These are phyloP conservation scores for Cyberlindnera veronae DNA, from an alignment of 805 yeast species.

Conservation along the genomic window DNA sequence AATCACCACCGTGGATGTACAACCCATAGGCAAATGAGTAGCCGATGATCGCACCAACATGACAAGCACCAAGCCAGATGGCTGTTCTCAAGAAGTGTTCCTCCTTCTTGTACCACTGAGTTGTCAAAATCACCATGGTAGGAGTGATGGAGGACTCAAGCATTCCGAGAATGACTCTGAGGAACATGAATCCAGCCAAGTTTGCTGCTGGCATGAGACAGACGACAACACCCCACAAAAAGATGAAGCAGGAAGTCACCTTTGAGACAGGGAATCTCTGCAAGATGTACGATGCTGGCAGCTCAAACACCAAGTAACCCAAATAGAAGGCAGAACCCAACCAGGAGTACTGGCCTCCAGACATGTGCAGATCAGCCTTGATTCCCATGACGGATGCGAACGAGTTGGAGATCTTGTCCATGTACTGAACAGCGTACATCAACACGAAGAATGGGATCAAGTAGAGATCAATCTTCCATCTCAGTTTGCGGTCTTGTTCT, in stretches of 20 bases:
- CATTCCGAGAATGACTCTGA: slow-evolving; percentile 49
- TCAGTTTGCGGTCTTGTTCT: slow-evolving; percentile 33
- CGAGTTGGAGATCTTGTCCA: slow-evolving; percentile 53
- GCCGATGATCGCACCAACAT: slow-evolving; percentile 47
- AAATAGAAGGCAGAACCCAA: slow-evolving; percentile 58
- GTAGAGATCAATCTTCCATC: slow-evolving; percentile 48
- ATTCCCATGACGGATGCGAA: slow-evolving; percentile 53
- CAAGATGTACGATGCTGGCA: slow-evolving; percentile 42
- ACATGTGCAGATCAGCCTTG: slow-evolving; percentile 42
- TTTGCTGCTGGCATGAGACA: slow-evolving; percentile 49
- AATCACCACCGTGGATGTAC: slow-evolving; percentile 35
- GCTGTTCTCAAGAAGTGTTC: slow-evolving; percentile 43
- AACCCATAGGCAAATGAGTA: slow-evolving; percentile 55
- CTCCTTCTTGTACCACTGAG: slow-evolving; percentile 53
- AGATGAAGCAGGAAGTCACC: slow-evolving; percentile 42
- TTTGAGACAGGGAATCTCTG: slow-evolving; percentile 59
- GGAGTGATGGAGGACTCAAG: slow-evolving; percentile 56
- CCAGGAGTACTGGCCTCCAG: slow-evolving; percentile 47
- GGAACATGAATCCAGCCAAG: slow-evolving; percentile 37
- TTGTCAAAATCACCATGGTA: slow-evolving; percentile 50
- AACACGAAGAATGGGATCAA: slow-evolving; percentile 49
- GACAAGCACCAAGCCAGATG: slow-evolving; percentile 43
- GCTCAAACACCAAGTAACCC: slow-evolving; percentile 59
- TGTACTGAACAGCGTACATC: slow-evolving; percentile 49
- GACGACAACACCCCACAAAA: slow-evolving; percentile 62